Conservation (phyloP, 2,329 filamentous ascomycete species). For the Claviceps spartinae region DNA sequence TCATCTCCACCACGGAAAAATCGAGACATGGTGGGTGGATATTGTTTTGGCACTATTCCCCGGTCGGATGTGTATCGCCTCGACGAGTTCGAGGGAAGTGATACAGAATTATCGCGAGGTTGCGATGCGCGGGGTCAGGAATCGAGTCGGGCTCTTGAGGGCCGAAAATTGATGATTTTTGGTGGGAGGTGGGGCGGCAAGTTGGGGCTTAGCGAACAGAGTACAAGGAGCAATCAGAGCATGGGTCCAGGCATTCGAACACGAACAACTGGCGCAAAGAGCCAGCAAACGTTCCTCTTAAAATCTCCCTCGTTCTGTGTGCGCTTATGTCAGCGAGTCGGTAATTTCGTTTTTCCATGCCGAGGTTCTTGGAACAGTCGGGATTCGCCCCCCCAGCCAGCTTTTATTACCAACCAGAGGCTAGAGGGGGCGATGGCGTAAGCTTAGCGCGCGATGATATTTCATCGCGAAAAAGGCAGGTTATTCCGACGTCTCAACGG, state of each 20-base stretch:
- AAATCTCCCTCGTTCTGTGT: neutral
- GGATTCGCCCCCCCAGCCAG: neutral
- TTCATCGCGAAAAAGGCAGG: constrained; percentile 6
- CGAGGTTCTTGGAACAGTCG: neutral
- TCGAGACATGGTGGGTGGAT: constrained; percentile 63
- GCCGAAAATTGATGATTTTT: constrained; percentile 29
- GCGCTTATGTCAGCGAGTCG: constrained; percentile 7
- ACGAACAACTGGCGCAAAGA: neutral
- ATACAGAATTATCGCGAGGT: constrained; percentile 13
- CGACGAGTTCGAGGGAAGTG: constrained; percentile 9
- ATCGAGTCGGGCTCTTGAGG: constrained; percentile 15
- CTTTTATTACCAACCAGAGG: neutral
- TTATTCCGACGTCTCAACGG: neutral
- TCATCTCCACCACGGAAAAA: constrained; percentile 89
- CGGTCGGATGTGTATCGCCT: constrained; percentile 3
- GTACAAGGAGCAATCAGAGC: neutral
- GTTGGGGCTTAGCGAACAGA: constrained; percentile 24
- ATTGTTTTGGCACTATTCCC: constrained; percentile 8
- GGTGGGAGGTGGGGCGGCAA: constrained; percentile 27
- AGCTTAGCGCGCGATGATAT: neutral
- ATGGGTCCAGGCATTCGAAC: neutral
- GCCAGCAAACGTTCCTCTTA: no score
- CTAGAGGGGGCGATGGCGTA: neutral
- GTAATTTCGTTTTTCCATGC: constrained; percentile 1
- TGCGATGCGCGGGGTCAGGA: constrained; percentile 22